A percentile compares a stretch with the other conserved stretches of the same genome.
Evolutionary conservation across 2,329 filamentous ascomycete species (phyloP).

Genomic region (Talaromyces sp.): DNA sequence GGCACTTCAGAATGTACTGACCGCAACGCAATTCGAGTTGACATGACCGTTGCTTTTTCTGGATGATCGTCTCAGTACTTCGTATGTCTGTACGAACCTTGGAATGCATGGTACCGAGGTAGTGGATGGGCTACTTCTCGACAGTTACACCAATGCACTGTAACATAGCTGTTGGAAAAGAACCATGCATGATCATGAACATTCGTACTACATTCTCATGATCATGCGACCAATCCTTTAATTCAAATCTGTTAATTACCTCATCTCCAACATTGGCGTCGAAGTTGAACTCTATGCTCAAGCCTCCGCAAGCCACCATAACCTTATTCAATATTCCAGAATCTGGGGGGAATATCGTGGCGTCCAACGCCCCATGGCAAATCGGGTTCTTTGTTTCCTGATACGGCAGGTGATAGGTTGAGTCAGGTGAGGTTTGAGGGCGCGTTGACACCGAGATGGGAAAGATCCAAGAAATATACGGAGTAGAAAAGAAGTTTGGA

Average conservation of each 20-base stretch:
- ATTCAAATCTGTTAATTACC: neutral
- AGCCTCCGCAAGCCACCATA: neutral
- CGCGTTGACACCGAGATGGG: too few relatives aligned
- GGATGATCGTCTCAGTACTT: neutral
- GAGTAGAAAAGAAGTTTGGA: too few relatives aligned
- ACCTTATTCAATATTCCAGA: neutral
- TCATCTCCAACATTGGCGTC: neutral
- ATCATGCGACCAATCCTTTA: neutral
- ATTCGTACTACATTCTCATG: too few relatives aligned
- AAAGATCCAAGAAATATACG: too few relatives aligned
- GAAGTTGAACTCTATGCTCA: neutral
- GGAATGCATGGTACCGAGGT: too few relatives aligned
- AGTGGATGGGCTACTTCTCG: too few relatives aligned
- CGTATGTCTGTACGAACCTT: too few relatives aligned
- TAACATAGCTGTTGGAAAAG: too few relatives aligned
- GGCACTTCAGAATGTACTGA: slow-evolving; percentile 27
- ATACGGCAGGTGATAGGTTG: too few relatives aligned
- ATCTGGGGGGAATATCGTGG: neutral
- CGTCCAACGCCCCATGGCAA: neutral
- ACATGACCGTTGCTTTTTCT: slow-evolving; percentile 9
- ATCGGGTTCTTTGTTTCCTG: neutral
- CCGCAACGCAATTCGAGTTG: slow-evolving; percentile 11
- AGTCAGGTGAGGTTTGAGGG: too few relatives aligned
- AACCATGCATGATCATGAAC: too few relatives aligned
- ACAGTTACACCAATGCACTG: too few relatives aligned